Evolutionary conservation across 805 yeast species (phyloP).

Genomic region (Wickerhamiella nectarea): DNA sequence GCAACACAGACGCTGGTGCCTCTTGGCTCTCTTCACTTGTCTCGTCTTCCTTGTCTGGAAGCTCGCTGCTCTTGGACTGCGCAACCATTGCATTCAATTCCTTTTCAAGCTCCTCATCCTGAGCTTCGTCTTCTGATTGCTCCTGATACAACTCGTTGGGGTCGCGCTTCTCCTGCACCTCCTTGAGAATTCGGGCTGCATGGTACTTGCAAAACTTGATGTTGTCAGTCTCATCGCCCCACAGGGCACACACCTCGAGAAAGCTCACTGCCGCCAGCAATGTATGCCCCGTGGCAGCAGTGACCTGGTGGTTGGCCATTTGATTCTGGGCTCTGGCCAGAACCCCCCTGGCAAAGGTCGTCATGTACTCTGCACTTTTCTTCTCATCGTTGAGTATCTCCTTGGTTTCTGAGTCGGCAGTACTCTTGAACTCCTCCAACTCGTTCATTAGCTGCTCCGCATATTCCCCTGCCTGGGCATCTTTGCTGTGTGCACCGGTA

Average conservation of each 20-base stretch:
- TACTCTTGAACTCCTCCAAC: conserved; percentile 45
- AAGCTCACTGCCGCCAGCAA: conserved; percentile 45
- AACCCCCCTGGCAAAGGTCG: conserved; percentile 44
- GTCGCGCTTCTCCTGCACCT: conserved; percentile 36
- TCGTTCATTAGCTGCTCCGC: conserved; percentile 54
- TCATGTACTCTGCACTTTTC: conserved; percentile 41
- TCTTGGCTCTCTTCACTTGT: no score
- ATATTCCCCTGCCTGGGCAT: conserved; percentile 41
- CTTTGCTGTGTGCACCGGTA: conserved; percentile 42
- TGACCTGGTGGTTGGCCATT: conserved; percentile 31
- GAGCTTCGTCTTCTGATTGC: conserved; percentile 27
- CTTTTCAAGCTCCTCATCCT: conserved; percentile 10
- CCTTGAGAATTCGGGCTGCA: conserved; percentile 42
- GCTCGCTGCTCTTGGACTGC: no score
- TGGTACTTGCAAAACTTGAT: conserved; percentile 51
- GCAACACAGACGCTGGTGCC: neutral
- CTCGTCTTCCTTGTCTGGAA: no score
- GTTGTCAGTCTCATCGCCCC: conserved; percentile 29
- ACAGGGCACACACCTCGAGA: conserved; percentile 35
- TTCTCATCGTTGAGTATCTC: conserved; percentile 47
- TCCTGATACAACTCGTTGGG: conserved; percentile 44
- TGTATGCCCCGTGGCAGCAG: conserved; percentile 36
- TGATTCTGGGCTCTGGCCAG: conserved; percentile 42
- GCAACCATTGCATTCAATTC: conserved; percentile 1
- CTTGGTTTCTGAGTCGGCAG: conserved; percentile 21